Conservation (phyloP, 2,329 filamentous ascomycete genomes). For the Alternaria angustiovoidea region DNA sequence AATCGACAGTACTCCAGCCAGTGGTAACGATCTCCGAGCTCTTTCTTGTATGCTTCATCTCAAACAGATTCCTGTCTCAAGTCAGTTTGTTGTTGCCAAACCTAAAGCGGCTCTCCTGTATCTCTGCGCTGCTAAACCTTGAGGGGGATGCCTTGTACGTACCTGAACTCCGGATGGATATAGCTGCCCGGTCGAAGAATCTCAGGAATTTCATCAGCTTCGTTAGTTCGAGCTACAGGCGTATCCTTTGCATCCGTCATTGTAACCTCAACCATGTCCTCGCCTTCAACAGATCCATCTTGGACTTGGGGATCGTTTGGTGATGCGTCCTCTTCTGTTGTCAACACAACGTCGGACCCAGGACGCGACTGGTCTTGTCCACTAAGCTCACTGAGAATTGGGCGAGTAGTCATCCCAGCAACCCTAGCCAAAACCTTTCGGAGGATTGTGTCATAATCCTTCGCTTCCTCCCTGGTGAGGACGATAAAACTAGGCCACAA, state of each 20-base stretch:
- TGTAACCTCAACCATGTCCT: slow-evolving; percentile 90
- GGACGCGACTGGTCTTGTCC: slow-evolving; percentile 56
- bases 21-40: slow-evolving; percentile 69
- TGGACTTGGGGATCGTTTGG: slow-evolving; percentile 76
- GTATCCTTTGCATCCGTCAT: slow-evolving; percentile 71
- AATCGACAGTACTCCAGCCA: slow-evolving; percentile 71
- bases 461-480: slow-evolving; percentile 75
- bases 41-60: slow-evolving; percentile 70
- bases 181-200: slow-evolving; percentile 64
- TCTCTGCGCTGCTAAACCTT: not conserved
- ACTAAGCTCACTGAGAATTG: slow-evolving; percentile 64
- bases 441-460: slow-evolving; percentile 73
- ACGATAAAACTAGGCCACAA: slow-evolving; percentile 73
- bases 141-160: not conserved
- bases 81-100: not conserved
- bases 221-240: slow-evolving; percentile 24
- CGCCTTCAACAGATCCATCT: slow-evolving; percentile 81
- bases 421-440: slow-evolving; percentile 82
- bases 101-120: not conserved
- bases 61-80: slow-evolving; percentile 66
- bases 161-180: slow-evolving; percentile 68
- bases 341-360: slow-evolving; percentile 74
- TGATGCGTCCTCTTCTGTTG: slow-evolving; percentile 68
- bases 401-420: slow-evolving; percentile 76
- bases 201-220: slow-evolving; percentile 33